Evolutionary conservation across 148 eudicot genomes (phyloP).

Genomic region (Suaeda aralocaspica): DNA sequence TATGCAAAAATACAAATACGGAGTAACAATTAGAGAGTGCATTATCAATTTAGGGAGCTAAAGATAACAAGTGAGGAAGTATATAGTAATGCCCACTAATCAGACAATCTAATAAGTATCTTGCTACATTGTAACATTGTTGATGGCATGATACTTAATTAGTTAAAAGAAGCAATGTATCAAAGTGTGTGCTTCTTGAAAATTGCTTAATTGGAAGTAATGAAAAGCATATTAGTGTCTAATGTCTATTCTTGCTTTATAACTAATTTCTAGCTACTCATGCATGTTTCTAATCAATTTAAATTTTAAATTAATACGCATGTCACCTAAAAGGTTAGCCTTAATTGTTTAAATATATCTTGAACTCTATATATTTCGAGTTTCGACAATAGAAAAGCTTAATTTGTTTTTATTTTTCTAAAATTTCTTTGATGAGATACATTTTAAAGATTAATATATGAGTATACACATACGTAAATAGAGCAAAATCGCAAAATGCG

Average conservation of each 20-base stretch:
- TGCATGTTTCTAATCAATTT: not conserved
- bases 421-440: too few relatives aligned
- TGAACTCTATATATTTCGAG: not conserved
- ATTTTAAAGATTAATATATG: too few relatives aligned
- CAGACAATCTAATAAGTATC: not conserved
- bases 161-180: not conserved
- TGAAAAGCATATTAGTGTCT: not conserved
- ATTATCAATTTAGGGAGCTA: not conserved
- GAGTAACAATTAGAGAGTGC: too few relatives aligned
- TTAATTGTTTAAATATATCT: not conserved
- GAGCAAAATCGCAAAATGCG: too few relatives aligned
- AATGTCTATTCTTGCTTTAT: too few relatives aligned
- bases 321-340: not conserved
- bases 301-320: not conserved
- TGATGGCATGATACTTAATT: not conserved
- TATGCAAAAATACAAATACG: too few relatives aligned
- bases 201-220: not conserved
- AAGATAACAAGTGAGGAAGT: not conserved
- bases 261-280: not conserved
- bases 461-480: too few relatives aligned
- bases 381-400: too few relatives aligned
- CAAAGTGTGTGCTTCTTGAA: not conserved
- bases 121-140: too few relatives aligned
- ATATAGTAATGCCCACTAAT: not conserved
- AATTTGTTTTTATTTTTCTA: too few relatives aligned